Base-by-base conservation (phyloP, 2,329 filamentous ascomycete genomes). In the Lecanoromycetidae sp. region DNA sequence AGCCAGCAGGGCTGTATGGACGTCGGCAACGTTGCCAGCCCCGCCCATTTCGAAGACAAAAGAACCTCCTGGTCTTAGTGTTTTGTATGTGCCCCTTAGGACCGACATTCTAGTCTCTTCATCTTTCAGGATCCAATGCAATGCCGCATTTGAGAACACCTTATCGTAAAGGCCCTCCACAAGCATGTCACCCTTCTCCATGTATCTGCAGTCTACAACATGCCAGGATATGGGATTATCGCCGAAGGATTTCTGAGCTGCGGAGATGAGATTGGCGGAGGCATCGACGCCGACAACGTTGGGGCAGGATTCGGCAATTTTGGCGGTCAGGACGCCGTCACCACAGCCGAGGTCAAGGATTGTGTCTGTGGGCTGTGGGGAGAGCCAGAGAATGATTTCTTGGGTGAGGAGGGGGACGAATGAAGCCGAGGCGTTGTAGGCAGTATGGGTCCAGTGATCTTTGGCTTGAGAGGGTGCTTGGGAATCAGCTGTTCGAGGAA, bases 41-140 rank as follows among this genome's bases (percentile, higher is more conserved):
- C 80, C 81, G 44, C 82, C 81, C 76, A 81, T 81, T 61, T 86
- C 82, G 56, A 85, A 83, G 8, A 74, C 71, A 49, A 85, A 79
- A 0, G 56, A 57, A 1, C 78, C 81, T 9, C 70, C 71, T 0
- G 74, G 71, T 27, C 65, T 68, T 2, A 85, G 68, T 1, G 72
- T 66, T 7, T 62, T 62, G 51, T 71, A 63, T 3, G 78, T 68
- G 32, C 68, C 72, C 6, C 57, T 54, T 56, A 84, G 79, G 60
- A 81, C 75, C 23, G 60, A 56, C 3, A 61, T 54, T 8, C 76
- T 70, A 1, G 69, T 70, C 0, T 57, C 54, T 0, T 62, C 51
- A 23, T 64, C 60, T 0, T 72, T 65, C 6, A 86, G 67, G 57
- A 82, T 78, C 79, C 79, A 82, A 62, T 81, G 77, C 60, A 82